A percentile compares a stretch with the other conserved stretches of the same genome.
phyloP scores from a whole-genome alignment of 2,329 filamentous ascomycete genomes.

The Pseudocercospora eumusae region DNA sequence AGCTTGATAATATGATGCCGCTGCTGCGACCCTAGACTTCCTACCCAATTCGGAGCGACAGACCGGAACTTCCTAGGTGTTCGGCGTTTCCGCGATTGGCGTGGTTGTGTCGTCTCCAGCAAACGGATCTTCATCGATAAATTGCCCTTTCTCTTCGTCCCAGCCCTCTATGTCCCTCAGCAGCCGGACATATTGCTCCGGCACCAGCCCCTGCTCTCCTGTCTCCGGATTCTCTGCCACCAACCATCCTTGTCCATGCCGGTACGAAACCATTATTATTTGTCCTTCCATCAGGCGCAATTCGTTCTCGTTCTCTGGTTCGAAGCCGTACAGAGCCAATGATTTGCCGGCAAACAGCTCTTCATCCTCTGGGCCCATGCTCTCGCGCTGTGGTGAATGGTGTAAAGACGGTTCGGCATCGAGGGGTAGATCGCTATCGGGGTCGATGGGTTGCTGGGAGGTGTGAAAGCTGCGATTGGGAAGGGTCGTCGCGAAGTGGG shows the following conservation, averaged over 20 bases:
- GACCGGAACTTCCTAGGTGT: not conserved
- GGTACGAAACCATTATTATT: conserved; percentile 93
- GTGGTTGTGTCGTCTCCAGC: conserved; percentile 7
- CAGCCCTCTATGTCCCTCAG: conserved; percentile 92
- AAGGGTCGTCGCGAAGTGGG: conserved; percentile 51
- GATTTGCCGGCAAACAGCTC: conserved; percentile 98
- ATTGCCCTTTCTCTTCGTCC: conserved; percentile 78
- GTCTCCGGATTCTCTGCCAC: conserved; percentile 95
- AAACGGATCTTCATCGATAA: conserved; percentile 46
- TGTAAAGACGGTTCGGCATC: conserved; percentile 32
- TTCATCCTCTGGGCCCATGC: conserved; percentile 66
- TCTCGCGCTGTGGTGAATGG: conserved; percentile 34
- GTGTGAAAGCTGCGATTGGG: conserved; percentile 32
- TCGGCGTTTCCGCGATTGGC: conserved; percentile 5
- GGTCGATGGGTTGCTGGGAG: conserved; percentile 26
- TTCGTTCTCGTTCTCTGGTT: conserved; percentile 94
- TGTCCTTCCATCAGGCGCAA: conserved; percentile 89
- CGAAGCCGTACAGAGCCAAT: conserved; percentile 93
- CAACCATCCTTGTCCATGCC: conserved; percentile 95
- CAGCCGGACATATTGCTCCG: conserved; percentile 92
- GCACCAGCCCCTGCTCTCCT: conserved; percentile 88
- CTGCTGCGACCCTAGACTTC: not conserved
- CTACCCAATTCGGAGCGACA: not conserved
- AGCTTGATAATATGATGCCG: not conserved
- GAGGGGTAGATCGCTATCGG: conserved; percentile 35